Conservation (phyloP, 768 basidiomycete species). For the Mycena metata region DNA sequence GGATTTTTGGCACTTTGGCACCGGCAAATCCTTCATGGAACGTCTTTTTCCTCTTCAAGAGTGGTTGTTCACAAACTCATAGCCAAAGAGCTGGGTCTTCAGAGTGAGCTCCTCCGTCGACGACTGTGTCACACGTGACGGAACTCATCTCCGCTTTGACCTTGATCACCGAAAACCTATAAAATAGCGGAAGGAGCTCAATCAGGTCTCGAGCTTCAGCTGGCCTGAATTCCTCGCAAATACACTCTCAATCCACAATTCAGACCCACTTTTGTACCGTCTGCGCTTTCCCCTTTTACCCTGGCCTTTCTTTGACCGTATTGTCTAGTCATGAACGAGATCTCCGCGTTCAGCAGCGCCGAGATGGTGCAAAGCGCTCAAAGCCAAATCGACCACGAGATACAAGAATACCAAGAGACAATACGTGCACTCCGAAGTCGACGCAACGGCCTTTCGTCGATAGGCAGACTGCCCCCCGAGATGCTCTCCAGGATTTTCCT, state of each 20-base stretch:
- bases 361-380: conserved; percentile 41
- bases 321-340: conserved; percentile 25
- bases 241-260: conserved; percentile 25
- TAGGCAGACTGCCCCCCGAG: conserved; percentile 59
- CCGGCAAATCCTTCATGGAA: too few relatives aligned
- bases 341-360: conserved; percentile 31
- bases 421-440: conserved; percentile 51
- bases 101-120: too few relatives aligned
- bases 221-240: conserved; percentile 46
- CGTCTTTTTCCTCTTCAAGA: too few relatives aligned
- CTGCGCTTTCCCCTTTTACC: conserved; percentile 10
- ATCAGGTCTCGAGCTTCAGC: conserved; percentile 45
- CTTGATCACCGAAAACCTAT: neutral
- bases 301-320: neutral
- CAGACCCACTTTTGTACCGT: conserved; percentile 37
- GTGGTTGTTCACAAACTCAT: too few relatives aligned
- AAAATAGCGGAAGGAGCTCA: conserved; percentile 22
- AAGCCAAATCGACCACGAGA: conserved; percentile 54
- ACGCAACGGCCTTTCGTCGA: conserved; percentile 54
- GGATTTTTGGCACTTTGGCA: too few relatives aligned
- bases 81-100: too few relatives aligned
- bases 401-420: conserved; percentile 48
- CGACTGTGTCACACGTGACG: too few relatives aligned
- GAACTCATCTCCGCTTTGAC: neutral
- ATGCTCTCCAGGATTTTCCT: conserved; percentile 56